A percentile compares a stretch with the other conserved stretches of the same genome.
phyloP scores from a whole-genome alignment of 805 yeast species.

The Saccharomycopsis schoenii region DNA sequence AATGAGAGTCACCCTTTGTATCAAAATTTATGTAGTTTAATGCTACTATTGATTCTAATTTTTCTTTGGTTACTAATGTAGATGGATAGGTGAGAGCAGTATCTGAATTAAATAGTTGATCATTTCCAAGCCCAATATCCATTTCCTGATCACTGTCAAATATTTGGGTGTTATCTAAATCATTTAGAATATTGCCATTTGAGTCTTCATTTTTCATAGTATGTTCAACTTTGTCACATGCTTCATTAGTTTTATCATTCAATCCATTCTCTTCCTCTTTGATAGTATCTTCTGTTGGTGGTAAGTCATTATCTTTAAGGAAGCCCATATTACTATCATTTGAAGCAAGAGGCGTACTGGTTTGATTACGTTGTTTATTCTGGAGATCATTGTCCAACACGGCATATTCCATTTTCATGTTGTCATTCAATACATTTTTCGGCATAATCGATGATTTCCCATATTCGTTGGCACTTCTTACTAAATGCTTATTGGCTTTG shows the following conservation, averaged over 20 bases:
- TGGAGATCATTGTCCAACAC: too few relatives aligned
- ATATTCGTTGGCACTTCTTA: neutral
- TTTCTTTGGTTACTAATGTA: slow-evolving; percentile 9
- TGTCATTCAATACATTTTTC: too few relatives aligned
- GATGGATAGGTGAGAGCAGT: neutral
- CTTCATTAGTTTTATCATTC: neutral
- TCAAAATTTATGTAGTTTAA: slow-evolving; percentile 63
- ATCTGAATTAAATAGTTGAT: too few relatives aligned
- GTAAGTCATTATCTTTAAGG: neutral
- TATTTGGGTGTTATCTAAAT: neutral
- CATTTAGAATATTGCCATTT: neutral
- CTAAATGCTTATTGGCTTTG: neutral
- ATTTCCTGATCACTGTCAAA: neutral
- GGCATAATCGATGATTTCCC: neutral
- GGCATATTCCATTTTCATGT: too few relatives aligned
- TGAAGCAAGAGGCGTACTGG: too few relatives aligned
- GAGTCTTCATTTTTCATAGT: neutral
- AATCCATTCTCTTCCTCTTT: neutral
- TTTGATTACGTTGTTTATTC: too few relatives aligned
- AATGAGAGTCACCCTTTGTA: slow-evolving; percentile 82
- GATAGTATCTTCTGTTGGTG: neutral
- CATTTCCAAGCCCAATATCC: neutral
- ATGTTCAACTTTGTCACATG: neutral
- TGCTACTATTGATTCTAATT: slow-evolving; percentile 33
- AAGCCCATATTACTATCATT: too few relatives aligned